These are phyloP conservation scores for Pseudoturritis turrita DNA, from an alignment of 345 rosid genomes.

Conservation along the genomic window DNA sequence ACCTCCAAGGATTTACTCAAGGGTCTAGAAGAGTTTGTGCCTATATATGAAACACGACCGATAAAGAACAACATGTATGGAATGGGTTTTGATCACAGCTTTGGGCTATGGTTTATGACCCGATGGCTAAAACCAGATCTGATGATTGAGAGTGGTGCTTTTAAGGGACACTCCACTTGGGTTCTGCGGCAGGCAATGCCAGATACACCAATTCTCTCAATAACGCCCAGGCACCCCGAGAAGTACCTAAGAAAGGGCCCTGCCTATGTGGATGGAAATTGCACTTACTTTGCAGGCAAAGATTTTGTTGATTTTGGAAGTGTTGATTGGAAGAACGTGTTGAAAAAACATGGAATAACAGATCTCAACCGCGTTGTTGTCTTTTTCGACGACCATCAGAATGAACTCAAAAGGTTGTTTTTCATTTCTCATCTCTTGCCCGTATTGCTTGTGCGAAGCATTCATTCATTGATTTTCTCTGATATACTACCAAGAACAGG, in stretches of 20 bases:
- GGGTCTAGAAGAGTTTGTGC: slow-evolving; percentile 89
- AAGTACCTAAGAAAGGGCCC: slow-evolving; percentile 89
- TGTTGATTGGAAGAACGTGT: slow-evolving; percentile 71
- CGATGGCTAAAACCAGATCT: slow-evolving; percentile 88
- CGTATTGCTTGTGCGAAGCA: background rate
- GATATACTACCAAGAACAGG: slow-evolving; percentile 39
- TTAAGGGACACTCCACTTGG: slow-evolving; percentile 99
- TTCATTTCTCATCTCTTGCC: background rate
- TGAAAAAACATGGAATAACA: slow-evolving; percentile 56
- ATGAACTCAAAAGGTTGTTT: slow-evolving; percentile 81
- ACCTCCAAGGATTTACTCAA: slow-evolving; percentile 87
- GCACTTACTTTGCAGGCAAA: slow-evolving; percentile 98
- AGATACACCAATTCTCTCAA: slow-evolving; percentile 67
- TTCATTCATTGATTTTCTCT: slow-evolving; percentile 5
- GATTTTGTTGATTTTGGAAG: slow-evolving; percentile 95
- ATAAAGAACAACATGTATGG: slow-evolving; percentile 91
- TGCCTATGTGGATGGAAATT: slow-evolving; percentile 93
- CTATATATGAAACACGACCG: slow-evolving; percentile 89
- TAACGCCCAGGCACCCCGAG: slow-evolving; percentile 91
- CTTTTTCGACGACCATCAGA: slow-evolving; percentile 97
- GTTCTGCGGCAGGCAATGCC: slow-evolving; percentile 98
- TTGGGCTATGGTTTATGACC: slow-evolving; percentile 95
- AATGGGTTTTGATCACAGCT: slow-evolving; percentile 99
- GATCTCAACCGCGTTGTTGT: slow-evolving; percentile 66
- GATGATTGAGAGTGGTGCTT: slow-evolving; percentile 98